A percentile compares a stretch with the other conserved stretches of the same genome.
These are phyloP conservation scores for Lomentospora prolificans DNA, from an alignment of 2,329 filamentous ascomycete species.

Conservation along the genomic window DNA sequence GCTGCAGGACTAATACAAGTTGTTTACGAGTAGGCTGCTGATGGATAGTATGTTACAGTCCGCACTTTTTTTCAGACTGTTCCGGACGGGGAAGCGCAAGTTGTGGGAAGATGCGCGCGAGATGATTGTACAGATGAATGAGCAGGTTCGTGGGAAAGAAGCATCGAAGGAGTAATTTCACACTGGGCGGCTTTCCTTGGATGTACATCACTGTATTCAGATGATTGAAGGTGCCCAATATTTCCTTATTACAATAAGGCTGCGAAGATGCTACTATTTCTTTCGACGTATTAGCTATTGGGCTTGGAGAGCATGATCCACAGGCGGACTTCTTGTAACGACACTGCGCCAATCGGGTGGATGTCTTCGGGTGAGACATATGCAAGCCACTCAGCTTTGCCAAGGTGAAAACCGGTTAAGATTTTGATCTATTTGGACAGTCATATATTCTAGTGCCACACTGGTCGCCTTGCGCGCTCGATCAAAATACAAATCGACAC, in stretches of 20 bases:
- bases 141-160: not conserved
- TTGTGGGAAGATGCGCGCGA: slow-evolving; percentile 28
- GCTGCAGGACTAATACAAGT: slow-evolving; percentile 24
- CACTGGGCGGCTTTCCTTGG: not conserved
- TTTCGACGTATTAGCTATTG: too few species aligned
- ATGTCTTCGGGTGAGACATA: too few species aligned
- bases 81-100: slow-evolving; percentile 27
- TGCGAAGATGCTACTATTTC: not conserved
- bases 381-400: too few species aligned
- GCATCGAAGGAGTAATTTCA: not conserved
- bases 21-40: slow-evolving; percentile 28
- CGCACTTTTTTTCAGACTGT: slow-evolving; percentile 30
- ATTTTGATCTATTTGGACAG: too few species aligned
- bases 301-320: too few species aligned
- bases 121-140: slow-evolving; percentile 16
- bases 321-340: too few species aligned
- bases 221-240: not conserved
- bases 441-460: too few species aligned
- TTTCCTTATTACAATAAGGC: not conserved
- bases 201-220: not conserved
- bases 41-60: slow-evolving; percentile 30
- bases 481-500: too few species aligned
- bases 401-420: too few species aligned
- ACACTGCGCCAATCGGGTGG: too few species aligned
- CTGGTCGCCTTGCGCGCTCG: too few species aligned